Evolutionary conservation across 257 asterid species (phyloP).

Genomic region (Galeopsis tetrahit): DNA sequence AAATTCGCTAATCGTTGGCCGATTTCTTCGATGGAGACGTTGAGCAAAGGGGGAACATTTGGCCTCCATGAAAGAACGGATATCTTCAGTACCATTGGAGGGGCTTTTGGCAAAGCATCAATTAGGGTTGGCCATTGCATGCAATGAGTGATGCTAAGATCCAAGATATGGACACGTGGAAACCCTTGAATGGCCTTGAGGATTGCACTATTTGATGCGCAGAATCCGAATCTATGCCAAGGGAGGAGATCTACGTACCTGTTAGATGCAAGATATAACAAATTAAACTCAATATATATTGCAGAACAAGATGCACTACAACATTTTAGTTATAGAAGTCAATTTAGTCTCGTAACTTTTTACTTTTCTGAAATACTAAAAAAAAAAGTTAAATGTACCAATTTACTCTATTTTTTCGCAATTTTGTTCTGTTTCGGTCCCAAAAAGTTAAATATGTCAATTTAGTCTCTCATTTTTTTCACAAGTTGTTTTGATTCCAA

Average conservation of each 20-base stretch:
- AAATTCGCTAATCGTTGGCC: constrained; percentile 64
- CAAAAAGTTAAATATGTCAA: no score
- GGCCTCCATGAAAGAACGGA: constrained; percentile 68
- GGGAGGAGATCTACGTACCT: constrained; percentile 74
- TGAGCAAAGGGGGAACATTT: constrained; percentile 61
- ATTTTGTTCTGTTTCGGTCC: no score
- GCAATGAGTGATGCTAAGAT: constrained; percentile 74
- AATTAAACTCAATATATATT: no score
- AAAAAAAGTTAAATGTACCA: no score
- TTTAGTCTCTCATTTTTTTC: no score
- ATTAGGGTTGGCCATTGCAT: constrained; percentile 91
- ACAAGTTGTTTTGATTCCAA: no score
- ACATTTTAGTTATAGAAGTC: no score
- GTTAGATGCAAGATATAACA: no score
- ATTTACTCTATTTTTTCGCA: no score
- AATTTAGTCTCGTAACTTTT: no score
- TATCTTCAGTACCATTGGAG: constrained; percentile 50
- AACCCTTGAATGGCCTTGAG: constrained; percentile 48
- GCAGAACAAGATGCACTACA: no score
- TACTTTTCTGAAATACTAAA: no score
- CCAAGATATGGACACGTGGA: constrained; percentile 58
- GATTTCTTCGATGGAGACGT: constrained; percentile 57
- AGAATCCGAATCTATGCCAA: constrained; percentile 82
- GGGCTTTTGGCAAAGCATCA: constrained; percentile 58
- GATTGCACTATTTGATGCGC: constrained; percentile 67